These are phyloP conservation scores for Penicillium desertorum DNA, from an alignment of 495 filamentous ascomycete species.

Conservation along the genomic window DNA sequence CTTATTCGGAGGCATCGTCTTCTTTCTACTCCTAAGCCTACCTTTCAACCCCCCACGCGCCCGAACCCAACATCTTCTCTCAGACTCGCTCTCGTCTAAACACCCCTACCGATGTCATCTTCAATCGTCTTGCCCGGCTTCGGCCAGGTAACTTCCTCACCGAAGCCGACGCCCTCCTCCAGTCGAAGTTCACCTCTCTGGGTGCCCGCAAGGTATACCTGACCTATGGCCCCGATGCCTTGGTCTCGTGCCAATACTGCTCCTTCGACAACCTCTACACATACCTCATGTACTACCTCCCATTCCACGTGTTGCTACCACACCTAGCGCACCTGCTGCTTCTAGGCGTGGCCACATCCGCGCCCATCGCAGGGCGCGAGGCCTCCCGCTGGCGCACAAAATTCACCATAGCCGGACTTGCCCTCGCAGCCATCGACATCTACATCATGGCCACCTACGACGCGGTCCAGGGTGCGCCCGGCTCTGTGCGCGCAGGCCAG, in stretches of 20 bases:
- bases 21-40: slow-evolving; percentile 63
- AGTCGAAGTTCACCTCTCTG: slow-evolving; percentile 63
- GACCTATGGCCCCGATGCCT: slow-evolving; percentile 69
- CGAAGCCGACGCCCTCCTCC: slow-evolving; percentile 59
- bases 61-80: slow-evolving; percentile 72
- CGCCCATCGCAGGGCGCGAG: slow-evolving; percentile 53
- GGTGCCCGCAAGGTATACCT: slow-evolving; percentile 79
- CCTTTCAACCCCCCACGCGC: slow-evolving; percentile 65
- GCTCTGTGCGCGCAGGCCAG: slow-evolving; percentile 39
- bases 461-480: slow-evolving; percentile 49
- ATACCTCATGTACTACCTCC: slow-evolving; percentile 81
- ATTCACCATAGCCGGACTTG: slow-evolving; percentile 63
- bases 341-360: slow-evolving; percentile 63
- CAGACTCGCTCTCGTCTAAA: slow-evolving; percentile 78
- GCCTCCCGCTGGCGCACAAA: slow-evolving; percentile 66
- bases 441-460: slow-evolving; percentile 63
- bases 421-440: slow-evolving; percentile 61
- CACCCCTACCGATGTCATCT: slow-evolving; percentile 80
- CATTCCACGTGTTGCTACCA: slow-evolving; percentile 63
- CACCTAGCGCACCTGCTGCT: slow-evolving; percentile 74
- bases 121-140: slow-evolving; percentile 67
- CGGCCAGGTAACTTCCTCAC: slow-evolving; percentile 58
- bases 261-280: slow-evolving; percentile 64
- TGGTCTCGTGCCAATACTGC: slow-evolving; percentile 81
- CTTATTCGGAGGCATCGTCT: slow-evolving; percentile 55